Conservation (phyloP, 2,329 filamentous ascomycete species). For the Arthroderma uncinatum region DNA sequence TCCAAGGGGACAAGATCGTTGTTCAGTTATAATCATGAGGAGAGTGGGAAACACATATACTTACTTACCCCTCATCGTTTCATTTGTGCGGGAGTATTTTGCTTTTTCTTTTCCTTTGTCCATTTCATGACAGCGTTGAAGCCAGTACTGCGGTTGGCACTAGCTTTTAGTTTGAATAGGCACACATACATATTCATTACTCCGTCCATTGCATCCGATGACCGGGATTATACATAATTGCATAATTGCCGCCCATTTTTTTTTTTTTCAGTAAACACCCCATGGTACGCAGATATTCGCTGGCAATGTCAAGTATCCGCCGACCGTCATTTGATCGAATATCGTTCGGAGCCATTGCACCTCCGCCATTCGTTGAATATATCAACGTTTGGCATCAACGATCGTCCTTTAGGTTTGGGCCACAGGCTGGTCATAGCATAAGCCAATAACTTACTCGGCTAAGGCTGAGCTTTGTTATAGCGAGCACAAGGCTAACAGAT, state of each 20-base stretch:
- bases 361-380: too few relatives aligned
- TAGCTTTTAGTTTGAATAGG: neutral
- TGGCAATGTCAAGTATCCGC: too few relatives aligned
- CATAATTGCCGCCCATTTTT: too few relatives aligned
- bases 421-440: too few relatives aligned
- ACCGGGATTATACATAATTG: too few relatives aligned
- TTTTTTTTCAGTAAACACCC: too few relatives aligned
- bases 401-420: neutral
- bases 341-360: too few relatives aligned
- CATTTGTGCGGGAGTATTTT: neutral
- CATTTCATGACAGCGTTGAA: neutral
- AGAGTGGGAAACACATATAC: neutral
- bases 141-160: neutral
- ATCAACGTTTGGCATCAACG: neutral
- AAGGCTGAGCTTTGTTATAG: neutral
- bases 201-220: neutral
- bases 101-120: neutral
- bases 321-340: too few relatives aligned
- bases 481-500: too few relatives aligned
- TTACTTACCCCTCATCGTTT: neutral
- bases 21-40: neutral
- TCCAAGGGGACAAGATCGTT: conserved; percentile 1
- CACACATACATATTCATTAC: neutral
- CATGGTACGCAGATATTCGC: too few relatives aligned
- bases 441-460: neutral